Percentiles rank a stretch among this genome's conserved stretches.
Conservation (phyloP, 2,329 filamentous ascomycete species). For the Hypomyces perniciosus region DNA sequence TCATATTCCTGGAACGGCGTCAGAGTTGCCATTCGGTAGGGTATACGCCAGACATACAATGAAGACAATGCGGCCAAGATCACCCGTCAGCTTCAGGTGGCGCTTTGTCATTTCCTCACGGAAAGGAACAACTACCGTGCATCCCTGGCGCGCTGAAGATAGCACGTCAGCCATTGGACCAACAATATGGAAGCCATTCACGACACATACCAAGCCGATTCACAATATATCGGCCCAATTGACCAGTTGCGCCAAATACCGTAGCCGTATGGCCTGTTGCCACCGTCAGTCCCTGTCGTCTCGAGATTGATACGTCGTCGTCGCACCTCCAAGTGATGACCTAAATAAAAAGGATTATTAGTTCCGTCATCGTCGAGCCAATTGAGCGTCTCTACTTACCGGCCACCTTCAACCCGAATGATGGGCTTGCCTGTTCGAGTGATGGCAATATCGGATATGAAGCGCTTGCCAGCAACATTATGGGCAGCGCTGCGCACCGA, state of each 20-base stretch:
- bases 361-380: conserved; percentile 15
- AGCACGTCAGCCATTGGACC: conserved; percentile 17
- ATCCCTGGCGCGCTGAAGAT: conserved; percentile 74
- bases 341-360: conserved; percentile 43
- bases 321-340: conserved; percentile 77
- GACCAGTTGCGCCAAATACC: conserved; percentile 95
- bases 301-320: conserved; percentile 5
- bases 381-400: conserved; percentile 51
- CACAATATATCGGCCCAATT: conserved; percentile 94
- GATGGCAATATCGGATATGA: conserved; percentile 78
- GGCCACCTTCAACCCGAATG: conserved; percentile 79
- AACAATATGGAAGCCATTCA: neutral
- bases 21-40: conserved; percentile 10
- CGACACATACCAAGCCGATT: conserved; percentile 68
- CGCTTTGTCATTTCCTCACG: conserved; percentile 97
- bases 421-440: conserved; percentile 96
- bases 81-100: conserved; percentile 92
- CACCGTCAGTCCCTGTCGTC: conserved; percentile 21
- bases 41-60: conserved; percentile 48
- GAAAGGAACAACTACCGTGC: conserved; percentile 87
- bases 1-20: conserved; percentile 71
- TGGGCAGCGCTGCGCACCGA: conserved; percentile 42
- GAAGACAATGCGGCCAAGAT: conserved; percentile 84
- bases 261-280: conserved; percentile 82
- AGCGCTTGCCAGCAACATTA: conserved; percentile 45